Base-by-base conservation (phyloP, 805 yeast genomes). In the Wickerhamiella shivajii region DNA sequence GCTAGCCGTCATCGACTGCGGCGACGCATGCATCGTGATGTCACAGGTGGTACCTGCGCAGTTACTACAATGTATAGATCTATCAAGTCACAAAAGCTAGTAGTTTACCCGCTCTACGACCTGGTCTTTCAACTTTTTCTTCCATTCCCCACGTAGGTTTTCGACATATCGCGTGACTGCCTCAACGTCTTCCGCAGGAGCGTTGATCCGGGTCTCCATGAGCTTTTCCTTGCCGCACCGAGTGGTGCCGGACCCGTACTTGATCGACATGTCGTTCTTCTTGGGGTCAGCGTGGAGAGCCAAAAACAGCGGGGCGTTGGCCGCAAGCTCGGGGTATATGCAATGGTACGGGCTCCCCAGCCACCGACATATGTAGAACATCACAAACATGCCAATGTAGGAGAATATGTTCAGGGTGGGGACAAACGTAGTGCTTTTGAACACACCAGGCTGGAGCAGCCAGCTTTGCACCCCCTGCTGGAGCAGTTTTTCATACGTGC, bases 391-490 rank as follows among this genome's bases (percentile, higher is more conserved):
- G 9, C 93, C 92, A 43, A 77, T 72, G 50, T 71, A 80, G 1
- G 93, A 76, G 53, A 85, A 63, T 4, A 77, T 56, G 50, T 83
- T 84, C 51, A 90, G 65, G 45, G 67, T 79, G 44, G 73, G 69
- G 54, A 69, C 73, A 46, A 80, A 83, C 3, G 92, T 77, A 40
- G 75, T 75, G 34, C 92, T 77, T 15, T 77, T 76, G 55, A 90
- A 84, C 18, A 90, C 80, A 12, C 99, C 98, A 0, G 99, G 99
- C 39, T 90, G 95, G 4, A 79, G 73, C 21, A 87, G 58, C 56
- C 79, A 84, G 49, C 78, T 84, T 31, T 60, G 62, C 31, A 87
- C 68, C 1, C 74, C 77, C 9, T 65, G 46, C 19, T 57, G 45
- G 17, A 49, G 47, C 48, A 81, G 57, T 13, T 58, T 44, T 38